Evolutionary conservation across 441 rosid genomes (phyloP).

Genomic region (Brassica balearica): DNA sequence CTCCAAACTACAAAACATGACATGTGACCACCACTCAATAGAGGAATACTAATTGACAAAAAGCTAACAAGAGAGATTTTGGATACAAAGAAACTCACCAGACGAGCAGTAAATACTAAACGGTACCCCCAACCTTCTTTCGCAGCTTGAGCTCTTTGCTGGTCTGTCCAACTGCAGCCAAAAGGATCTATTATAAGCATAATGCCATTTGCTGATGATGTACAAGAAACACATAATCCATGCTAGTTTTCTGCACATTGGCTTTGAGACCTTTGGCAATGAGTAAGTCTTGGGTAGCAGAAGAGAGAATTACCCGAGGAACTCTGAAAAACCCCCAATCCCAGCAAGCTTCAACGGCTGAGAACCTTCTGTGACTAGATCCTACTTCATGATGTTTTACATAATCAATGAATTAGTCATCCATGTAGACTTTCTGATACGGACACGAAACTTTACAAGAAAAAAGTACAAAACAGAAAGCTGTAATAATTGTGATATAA

Average conservation of each 20-base stretch:
- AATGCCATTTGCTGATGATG: neutral
- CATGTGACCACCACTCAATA: slow-evolving; percentile 16
- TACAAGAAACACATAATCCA: slow-evolving; percentile 1
- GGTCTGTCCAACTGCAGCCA: slow-evolving; percentile 89
- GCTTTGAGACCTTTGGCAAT: slow-evolving; percentile 17
- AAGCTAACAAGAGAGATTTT: slow-evolving; percentile 8
- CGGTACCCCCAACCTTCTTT: slow-evolving; percentile 95
- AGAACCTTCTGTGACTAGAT: slow-evolving; percentile 82
- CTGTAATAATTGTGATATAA: slow-evolving; percentile 40
- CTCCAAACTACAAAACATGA: slow-evolving; percentile 59
- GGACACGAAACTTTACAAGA: neutral
- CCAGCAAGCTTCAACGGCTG: slow-evolving; percentile 89
- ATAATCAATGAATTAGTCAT: slow-evolving; percentile 23
- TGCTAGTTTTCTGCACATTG: neutral
- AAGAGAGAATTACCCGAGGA: slow-evolving; percentile 73
- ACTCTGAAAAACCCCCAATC: slow-evolving; percentile 88
- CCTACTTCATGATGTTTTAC: slow-evolving; percentile 53
- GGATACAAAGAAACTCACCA: slow-evolving; percentile 54
- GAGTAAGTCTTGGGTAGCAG: slow-evolving; percentile 9
- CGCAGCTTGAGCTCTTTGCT: slow-evolving; percentile 89
- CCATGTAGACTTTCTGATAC: neutral
- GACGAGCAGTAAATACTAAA: slow-evolving; percentile 73
- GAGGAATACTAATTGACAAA: neutral
- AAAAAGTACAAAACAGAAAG: slow-evolving; percentile 27
- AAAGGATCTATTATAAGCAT: slow-evolving; percentile 22